Percentiles rank a stretch among this genome's conserved stretches.
Conservation (phyloP, 2,329 filamentous ascomycete species). For the Colletotrichum euphorbiae region DNA sequence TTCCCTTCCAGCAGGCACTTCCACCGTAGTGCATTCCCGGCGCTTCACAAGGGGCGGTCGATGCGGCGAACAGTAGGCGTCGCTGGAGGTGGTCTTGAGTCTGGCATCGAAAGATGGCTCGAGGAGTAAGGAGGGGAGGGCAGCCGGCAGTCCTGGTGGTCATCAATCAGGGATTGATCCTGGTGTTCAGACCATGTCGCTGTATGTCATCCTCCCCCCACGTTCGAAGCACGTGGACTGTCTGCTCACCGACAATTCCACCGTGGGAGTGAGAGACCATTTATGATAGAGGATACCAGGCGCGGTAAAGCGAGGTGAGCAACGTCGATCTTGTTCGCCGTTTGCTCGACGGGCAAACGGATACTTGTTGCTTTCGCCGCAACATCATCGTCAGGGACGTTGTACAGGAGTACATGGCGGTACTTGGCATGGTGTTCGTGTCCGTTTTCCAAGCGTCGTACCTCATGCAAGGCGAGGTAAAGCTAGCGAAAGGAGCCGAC, state of each 20-base stretch:
- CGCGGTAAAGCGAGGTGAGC: neutral
- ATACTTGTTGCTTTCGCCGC: too few relatives aligned
- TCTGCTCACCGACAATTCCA: constrained; percentile 32
- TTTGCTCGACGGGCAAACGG: too few relatives aligned
- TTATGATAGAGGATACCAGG: neutral
- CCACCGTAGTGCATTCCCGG: neutral
- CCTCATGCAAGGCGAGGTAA: neutral
- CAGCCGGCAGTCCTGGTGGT: constrained; percentile 12
- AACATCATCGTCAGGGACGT: too few relatives aligned
- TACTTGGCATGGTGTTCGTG: neutral
- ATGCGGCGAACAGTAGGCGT: neutral
- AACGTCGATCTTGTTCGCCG: too few relatives aligned
- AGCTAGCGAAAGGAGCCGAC: neutral
- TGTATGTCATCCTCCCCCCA: neutral
- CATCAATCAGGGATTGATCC: constrained; percentile 2
- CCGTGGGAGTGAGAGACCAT: neutral
- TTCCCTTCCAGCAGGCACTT: neutral
- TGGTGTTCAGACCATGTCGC: neutral
- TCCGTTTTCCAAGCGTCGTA: neutral
- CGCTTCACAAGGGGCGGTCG: neutral
- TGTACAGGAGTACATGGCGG: neutral
- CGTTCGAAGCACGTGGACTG: neutral
- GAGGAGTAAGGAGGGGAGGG: neutral
- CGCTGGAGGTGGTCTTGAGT: neutral
- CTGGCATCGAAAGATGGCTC: constrained; percentile 5